Evolutionary conservation across 371 early-diverging fungal species (phyloP), one percentile per base, ranked within the genome.

Genomic region (Nematocida sp.): DNA sequence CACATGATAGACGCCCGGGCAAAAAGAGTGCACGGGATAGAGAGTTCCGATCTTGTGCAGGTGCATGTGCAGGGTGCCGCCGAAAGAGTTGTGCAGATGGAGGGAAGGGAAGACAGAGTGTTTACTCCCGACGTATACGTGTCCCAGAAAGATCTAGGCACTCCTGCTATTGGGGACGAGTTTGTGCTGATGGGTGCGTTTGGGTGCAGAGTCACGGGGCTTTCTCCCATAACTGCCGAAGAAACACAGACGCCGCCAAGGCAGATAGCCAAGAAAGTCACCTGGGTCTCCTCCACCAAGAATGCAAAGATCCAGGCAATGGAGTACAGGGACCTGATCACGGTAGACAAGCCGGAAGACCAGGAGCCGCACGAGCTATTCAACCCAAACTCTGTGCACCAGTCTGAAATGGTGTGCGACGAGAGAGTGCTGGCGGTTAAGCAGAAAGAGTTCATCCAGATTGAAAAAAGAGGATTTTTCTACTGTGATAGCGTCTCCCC

Each of bases 111-210:
- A 27, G 46, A 60, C 29, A 32, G 66, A 60, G 40, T 23, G 5
- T 15, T 77, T 36, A 40, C 63, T 2, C 43, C 70, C 32, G 41
- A 49, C 7, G 8, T 64, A 51, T 88, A 88, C 60, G 78, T 98
- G 64, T 92, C 91, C 57, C 89, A 89, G 78, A 91, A 85, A 29
- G 98, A 98, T 84, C 94, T 91, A 48, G 85, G 87, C 64, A 79
- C 85, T 5, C 84, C 96, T 17, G 87, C 86, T 57, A 79, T 85
- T 0, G 88, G 86, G 56, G 97, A 96, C 84, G 96, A 97, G 84
- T 82, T 94, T 70, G 96, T 97, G 11, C 84, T 98, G 56, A 96
- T 99, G 98, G 94, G 96, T 85, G 95, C 95, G 92, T 96, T 96
- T 65, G 97, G 96, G 82, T 93, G 89, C 17, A 87, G 94, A 82